phyloP scores from a whole-genome alignment of 1,139 yeast genomes.

The Nakaseomyces sp. region DNA sequence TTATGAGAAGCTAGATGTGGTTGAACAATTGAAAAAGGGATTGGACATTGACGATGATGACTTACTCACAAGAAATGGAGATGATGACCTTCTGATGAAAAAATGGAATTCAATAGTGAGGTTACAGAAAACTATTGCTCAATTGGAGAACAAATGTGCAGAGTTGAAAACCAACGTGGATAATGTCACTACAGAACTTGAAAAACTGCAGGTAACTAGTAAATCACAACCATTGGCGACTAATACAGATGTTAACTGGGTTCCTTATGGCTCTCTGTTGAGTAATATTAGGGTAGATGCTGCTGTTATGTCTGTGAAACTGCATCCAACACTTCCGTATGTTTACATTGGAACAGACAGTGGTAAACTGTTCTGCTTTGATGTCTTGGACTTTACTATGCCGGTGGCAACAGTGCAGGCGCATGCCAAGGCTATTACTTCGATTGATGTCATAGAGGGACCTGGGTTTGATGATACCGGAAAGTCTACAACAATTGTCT shows the following conservation, averaged over 20 bases:
- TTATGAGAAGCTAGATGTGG: background rate
- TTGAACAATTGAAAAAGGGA: background rate
- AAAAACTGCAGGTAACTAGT: slow-evolving; percentile 12
- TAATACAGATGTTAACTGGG: slow-evolving; percentile 48
- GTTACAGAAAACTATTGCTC: slow-evolving; percentile 66
- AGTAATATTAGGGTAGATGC: slow-evolving; percentile 32
- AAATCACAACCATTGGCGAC: slow-evolving; percentile 15
- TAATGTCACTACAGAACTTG: slow-evolving; percentile 14
- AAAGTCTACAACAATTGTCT: slow-evolving; percentile 25
- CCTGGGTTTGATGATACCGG: background rate
- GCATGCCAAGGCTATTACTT: slow-evolving; percentile 65
- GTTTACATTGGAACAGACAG: slow-evolving; percentile 64
- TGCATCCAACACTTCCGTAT: slow-evolving; percentile 67
- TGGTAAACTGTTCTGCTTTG: slow-evolving; percentile 72
- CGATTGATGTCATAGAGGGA: slow-evolving; percentile 39
- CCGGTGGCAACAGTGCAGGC: slow-evolving; percentile 65
- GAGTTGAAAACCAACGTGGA: background rate
- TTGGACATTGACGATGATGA: slow-evolving; percentile 12
- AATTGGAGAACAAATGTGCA: slow-evolving; percentile 34
- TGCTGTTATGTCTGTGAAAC: slow-evolving; percentile 52
- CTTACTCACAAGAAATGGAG: slow-evolving; percentile 13
- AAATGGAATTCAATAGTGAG: slow-evolving; percentile 86
- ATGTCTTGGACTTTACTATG: slow-evolving; percentile 51
- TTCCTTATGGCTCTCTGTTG: slow-evolving; percentile 39
- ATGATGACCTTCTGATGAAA: slow-evolving; percentile 47